Conservation (phyloP, 305 asterid genomes). For the Lippia alba region DNA sequence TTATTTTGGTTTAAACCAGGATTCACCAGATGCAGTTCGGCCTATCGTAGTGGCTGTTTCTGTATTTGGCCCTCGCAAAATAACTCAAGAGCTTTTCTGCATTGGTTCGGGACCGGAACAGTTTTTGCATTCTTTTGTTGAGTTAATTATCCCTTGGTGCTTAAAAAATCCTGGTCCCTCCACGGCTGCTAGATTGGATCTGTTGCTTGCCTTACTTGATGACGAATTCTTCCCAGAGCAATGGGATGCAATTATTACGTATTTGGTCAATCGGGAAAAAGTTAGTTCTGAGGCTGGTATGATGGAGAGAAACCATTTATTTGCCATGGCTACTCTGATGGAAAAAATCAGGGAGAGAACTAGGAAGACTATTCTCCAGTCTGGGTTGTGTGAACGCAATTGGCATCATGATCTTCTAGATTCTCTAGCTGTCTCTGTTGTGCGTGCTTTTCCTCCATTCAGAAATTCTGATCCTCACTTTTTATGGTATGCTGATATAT, state of each 20-base stretch:
- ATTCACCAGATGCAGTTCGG: constrained; percentile 73
- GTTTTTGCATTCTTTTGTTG: constrained; percentile 66
- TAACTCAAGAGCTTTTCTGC: constrained; percentile 61
- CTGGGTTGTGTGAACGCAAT: constrained; percentile 44
- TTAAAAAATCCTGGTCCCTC: constrained; percentile 54
- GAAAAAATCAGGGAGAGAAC: constrained; percentile 78
- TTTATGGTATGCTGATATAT: constrained; percentile 63
- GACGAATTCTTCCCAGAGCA: constrained; percentile 72
- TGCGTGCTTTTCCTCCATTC: constrained; percentile 60
- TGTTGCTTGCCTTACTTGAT: constrained; percentile 83
- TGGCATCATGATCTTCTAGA: constrained; percentile 88
- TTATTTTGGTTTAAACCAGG: constrained; percentile 56
- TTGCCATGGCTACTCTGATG: constrained; percentile 70
- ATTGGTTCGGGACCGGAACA: constrained; percentile 50
- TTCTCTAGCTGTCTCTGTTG: constrained; percentile 61
- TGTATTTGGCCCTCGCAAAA: constrained; percentile 80
- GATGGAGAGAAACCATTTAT: constrained; percentile 43
- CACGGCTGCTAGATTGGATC: constrained; percentile 67
- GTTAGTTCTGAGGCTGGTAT: constrained; percentile 41
- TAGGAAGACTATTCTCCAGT: constrained; percentile 42
- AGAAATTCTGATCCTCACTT: constrained; percentile 59
- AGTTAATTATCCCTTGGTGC: constrained; percentile 82
- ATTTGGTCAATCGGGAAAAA: constrained; percentile 53
- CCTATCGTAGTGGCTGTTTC: constrained; percentile 65
- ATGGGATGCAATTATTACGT: constrained; percentile 75